Evolutionary conservation across 2,329 filamentous ascomycete genomes (phyloP), one percentile per base, ranked within the genome.

Genomic region (Hysterium pulicare): DNA sequence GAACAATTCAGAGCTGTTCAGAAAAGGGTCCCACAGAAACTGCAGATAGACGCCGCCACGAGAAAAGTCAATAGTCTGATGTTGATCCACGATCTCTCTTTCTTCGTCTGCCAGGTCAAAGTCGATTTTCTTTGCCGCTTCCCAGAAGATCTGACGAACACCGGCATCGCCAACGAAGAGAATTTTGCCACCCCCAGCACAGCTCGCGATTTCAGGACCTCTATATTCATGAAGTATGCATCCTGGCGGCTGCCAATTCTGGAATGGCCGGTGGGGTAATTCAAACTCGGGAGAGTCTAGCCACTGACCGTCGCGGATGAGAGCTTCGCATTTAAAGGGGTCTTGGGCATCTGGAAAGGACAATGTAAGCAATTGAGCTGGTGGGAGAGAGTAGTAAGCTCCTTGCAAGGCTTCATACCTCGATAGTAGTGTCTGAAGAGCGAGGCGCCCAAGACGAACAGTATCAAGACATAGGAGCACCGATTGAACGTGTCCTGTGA

Each of bases 11-110:
- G 73, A 71, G 21, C 73, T 71, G 57, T 84, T 78, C 19, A 84
- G 66, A 63, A 70, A 82, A 0, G 82, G 81, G 58, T 85, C 81
- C 79, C 79, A 84, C 9, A 82, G 59, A 48, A 82, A 83, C 35
- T 77, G 66, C 20, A 83, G 51, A 21, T 57, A 69, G 2, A 78
- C 68, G n/a, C 68, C 70, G 11, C 67, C 66, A 2, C 69, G 68
- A 5, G 64, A 59, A 42, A 76, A 71, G 3, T 66, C 60, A 5
- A 76, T 56, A 56, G 78, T 68, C 13, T 58, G 55, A 47, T 77
- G 74, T 41, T 37, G 41, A 23, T 51, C 44, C 13, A 38, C 28
- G 34, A 46, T 45, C 16, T 44, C 35, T 36, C 41, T 43, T 38
- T 51, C 39, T 6, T 73, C 72, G 31, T 66, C 55, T 13, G 69